These are phyloP conservation scores for Verticillium zaregamsianum DNA, from an alignment of 2,329 filamentous ascomycete species.

Conservation along the genomic window DNA sequence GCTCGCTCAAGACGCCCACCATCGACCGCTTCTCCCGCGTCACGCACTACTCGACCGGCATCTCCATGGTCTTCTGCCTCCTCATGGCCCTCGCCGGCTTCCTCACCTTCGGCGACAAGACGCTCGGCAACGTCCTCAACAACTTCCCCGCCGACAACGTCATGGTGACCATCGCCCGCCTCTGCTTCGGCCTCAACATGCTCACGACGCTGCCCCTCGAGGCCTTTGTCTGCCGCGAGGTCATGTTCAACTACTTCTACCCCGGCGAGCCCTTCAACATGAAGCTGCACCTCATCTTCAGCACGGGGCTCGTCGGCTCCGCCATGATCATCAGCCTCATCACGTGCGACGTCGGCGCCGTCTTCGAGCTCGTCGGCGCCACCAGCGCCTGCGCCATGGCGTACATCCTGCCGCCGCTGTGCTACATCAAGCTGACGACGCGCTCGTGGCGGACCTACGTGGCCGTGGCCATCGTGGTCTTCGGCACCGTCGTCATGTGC, in stretches of 20 bases:
- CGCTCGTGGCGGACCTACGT: slow-evolving; percentile 70
- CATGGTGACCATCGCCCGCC: slow-evolving; percentile 89
- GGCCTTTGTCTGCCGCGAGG: slow-evolving; percentile 94
- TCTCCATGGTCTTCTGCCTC: slow-evolving; percentile 90
- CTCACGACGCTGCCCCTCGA: slow-evolving; percentile 93
- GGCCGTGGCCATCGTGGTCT: slow-evolving; percentile 67
- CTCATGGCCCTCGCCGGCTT: slow-evolving; percentile 86
- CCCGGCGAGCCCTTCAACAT: slow-evolving; percentile 72
- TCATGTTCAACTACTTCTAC: slow-evolving; percentile 83
- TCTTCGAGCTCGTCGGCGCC: slow-evolving; percentile 94
- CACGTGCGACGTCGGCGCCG: slow-evolving; percentile 88
- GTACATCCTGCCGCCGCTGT: slow-evolving; percentile 91
- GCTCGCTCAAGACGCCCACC: slow-evolving; percentile 87
- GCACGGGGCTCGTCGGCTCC: slow-evolving; percentile 72
- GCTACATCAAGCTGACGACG: slow-evolving; percentile 89
- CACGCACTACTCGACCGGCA: slow-evolving; percentile 86
- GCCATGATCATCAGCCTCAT: slow-evolving; percentile 75
- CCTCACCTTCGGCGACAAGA: slow-evolving; percentile 87
- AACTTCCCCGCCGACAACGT: slow-evolving; percentile 90
- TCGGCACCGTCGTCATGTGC: slow-evolving; percentile 75
- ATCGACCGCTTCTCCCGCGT: slow-evolving; percentile 91
- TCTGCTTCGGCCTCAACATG: slow-evolving; percentile 99
- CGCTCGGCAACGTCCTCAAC: slow-evolving; percentile 93
- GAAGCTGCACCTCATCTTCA: slow-evolving; percentile 81
- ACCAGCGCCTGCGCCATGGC: slow-evolving; percentile 92